Conservation (phyloP, 495 filamentous ascomycete genomes). For the Physcia stellaris region DNA sequence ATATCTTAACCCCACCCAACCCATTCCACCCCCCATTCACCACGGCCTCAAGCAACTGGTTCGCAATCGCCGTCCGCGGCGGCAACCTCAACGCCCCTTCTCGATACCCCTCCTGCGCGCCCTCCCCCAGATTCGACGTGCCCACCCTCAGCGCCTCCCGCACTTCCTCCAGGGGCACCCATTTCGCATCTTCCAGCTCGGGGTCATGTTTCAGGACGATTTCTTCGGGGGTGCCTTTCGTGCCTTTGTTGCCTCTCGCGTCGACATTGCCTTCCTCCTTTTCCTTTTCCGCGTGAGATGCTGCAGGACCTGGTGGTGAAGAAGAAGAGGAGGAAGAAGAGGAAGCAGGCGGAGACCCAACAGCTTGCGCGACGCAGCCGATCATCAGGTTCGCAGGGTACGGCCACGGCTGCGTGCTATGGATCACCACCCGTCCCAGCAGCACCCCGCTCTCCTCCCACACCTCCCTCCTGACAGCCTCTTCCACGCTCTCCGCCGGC, state of each 20-base stretch:
- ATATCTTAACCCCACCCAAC: too few species aligned
- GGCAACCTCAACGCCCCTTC: constrained; percentile 60
- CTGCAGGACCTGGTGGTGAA: too few species aligned
- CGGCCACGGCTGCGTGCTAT: constrained; percentile 86
- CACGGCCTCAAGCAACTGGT: constrained; percentile 51
- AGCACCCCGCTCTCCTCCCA: constrained; percentile 89
- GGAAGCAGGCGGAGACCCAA: too few species aligned
- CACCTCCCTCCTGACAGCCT: constrained; percentile 86
- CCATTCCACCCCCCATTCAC: constrained; percentile 33
- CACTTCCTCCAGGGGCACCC: constrained; percentile 62
- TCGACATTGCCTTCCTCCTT: too few species aligned
- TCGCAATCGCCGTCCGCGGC: constrained; percentile 66
- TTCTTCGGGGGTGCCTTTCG: too few species aligned
- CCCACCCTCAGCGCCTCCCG: constrained; percentile 37
- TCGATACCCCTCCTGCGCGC: constrained; percentile 49
- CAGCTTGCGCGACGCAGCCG: constrained; percentile 75
- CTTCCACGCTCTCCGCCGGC: constrained; percentile 87
- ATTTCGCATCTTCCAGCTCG: constrained; percentile 79
- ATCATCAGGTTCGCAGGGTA: constrained; percentile 92
- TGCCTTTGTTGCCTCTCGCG: too few species aligned
- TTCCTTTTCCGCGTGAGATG: too few species aligned
- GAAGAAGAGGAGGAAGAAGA: too few species aligned
- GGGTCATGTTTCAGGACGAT: constrained; percentile 78
- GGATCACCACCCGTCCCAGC: constrained; percentile 77
- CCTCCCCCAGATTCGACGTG: constrained; percentile 52